Evolutionary conservation across 1,284 basidiomycete genomes (phyloP), one percentile per base, ranked within the genome.

Genomic region (Cryptococcus sp.): DNA sequence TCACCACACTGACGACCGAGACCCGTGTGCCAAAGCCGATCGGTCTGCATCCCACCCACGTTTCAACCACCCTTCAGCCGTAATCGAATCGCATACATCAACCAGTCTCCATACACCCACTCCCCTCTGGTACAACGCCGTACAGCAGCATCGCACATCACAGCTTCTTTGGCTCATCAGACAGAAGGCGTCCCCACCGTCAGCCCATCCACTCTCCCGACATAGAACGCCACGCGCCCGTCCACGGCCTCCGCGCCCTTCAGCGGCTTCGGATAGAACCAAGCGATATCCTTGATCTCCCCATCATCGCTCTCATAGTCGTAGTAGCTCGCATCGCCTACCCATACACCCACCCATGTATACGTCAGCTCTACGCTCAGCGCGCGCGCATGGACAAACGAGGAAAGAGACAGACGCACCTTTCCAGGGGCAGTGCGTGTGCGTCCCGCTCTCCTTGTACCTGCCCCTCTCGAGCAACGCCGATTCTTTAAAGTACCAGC

Each of bases 401-500:
- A 4, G n/a, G 18, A 21, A 3, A 46, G 23, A 4, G 3, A n/a
- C 11, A 46, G 24, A 62, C 70, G 57, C 48, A 71, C 72, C 72
- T 55, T 75, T 75, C 70, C 70, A 75, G 5, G 57, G 57, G 56
- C 72, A 75, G 12, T 57, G 57, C 9, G 69, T 70, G 46, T 70
- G 65, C 1, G 72, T 75, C 12, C 66, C 57, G 43, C 65, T 68
- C 46, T 62, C 53, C n/a, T 60, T 57, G 58, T 55, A 75, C 44
- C 59, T 60, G 3, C 40, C 47, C 52, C 70, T 64, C 55, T 73
- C 67, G 35, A 68, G 55, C 18, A 75, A 52, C 33, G 69, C 66
- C 13, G 64, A 53, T 53, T 72, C 68, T 47, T 66, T 65, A 55
- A 75, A 75, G 60, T 75, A 75, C 65, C 68, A 72, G 58, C 70